Percentiles rank a stretch among this genome's conserved stretches.
phyloP scores from a whole-genome alignment of 139 green algal genomes.

The Diplosphaera chodatii region DNA sequence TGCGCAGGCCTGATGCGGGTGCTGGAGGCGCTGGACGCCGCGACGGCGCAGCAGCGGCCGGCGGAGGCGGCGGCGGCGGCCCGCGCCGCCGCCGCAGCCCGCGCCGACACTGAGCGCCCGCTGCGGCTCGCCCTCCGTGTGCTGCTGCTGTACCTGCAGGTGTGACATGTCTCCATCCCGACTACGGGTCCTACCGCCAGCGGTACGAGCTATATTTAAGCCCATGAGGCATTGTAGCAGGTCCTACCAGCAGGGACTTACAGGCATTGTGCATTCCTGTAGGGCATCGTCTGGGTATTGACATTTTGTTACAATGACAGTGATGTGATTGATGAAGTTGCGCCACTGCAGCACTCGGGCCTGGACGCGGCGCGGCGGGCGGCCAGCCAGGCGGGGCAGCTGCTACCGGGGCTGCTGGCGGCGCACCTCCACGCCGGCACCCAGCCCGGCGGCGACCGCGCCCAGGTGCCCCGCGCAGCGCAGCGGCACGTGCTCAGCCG shows the following conservation, averaged over 20 bases:
- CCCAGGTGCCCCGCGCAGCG: no score
- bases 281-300: no score
- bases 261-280: no score
- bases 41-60: no score
- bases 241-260: no score
- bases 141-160: conserved; percentile 17
- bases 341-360: background rate
- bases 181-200: no score
- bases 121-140: conserved; percentile 11
- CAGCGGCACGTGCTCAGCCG: no score
- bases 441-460: background rate
- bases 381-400: background rate
- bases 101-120: background rate
- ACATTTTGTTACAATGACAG: no score
- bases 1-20: background rate
- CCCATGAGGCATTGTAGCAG: no score
- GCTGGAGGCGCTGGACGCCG: background rate
- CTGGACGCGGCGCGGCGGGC: background rate
- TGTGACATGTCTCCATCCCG: no score
- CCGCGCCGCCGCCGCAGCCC: background rate
- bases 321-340: no score
- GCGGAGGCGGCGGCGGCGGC: background rate
- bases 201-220: no score
- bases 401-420: conserved; percentile 10
- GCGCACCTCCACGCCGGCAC: background rate